phyloP scores from a whole-genome alignment of 2,329 filamentous ascomycete species.

The Colletotrichum sp. region DNA sequence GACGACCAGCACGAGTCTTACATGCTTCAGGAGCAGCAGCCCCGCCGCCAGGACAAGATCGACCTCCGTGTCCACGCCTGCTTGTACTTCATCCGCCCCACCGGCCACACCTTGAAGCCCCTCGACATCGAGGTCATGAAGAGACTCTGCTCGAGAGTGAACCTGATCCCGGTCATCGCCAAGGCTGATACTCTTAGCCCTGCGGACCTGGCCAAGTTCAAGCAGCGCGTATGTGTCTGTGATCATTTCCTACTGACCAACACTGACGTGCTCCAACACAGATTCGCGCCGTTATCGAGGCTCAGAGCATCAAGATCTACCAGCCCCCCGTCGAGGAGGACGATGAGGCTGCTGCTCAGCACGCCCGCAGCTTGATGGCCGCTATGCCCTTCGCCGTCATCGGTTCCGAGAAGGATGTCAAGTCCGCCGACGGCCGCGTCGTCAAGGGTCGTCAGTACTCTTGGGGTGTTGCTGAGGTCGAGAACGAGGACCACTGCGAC shows the following conservation, averaged over 20 bases:
- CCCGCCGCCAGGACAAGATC: slow-evolving; percentile 97
- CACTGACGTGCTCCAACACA: slow-evolving; percentile 39
- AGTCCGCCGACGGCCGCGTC: slow-evolving; percentile 92
- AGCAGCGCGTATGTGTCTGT: slow-evolving; percentile 76
- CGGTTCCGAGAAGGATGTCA: slow-evolving; percentile 98
- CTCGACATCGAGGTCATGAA: slow-evolving; percentile 99
- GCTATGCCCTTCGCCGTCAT: slow-evolving; percentile 99
- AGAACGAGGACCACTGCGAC: slow-evolving; percentile 99
- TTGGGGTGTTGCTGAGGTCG: slow-evolving; percentile 98
- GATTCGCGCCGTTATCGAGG: slow-evolving; percentile 95
- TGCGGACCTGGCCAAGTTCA: slow-evolving; percentile 89
- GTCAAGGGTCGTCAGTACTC: slow-evolving; percentile 99
- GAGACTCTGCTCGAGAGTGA: slow-evolving; percentile 95
- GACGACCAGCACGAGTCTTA: slow-evolving; percentile 99
- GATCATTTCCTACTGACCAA: not conserved
- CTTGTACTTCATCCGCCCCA: slow-evolving; percentile 98
- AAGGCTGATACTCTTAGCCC: slow-evolving; percentile 99
- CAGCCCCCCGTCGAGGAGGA: slow-evolving; percentile 97
- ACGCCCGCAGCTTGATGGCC: slow-evolving; percentile 91
- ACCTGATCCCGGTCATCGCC: slow-evolving; percentile 96
- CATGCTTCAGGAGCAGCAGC: slow-evolving; percentile 99
- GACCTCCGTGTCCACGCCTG: slow-evolving; percentile 98
- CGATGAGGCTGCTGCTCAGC: slow-evolving; percentile 93
- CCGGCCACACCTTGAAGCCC: slow-evolving; percentile 97
- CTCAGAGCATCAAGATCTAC: slow-evolving; percentile 99